Evolutionary conservation across 768 basidiomycete genomes (phyloP), one percentile per base, ranked within the genome.

Genomic region (Grammothele lineata): DNA sequence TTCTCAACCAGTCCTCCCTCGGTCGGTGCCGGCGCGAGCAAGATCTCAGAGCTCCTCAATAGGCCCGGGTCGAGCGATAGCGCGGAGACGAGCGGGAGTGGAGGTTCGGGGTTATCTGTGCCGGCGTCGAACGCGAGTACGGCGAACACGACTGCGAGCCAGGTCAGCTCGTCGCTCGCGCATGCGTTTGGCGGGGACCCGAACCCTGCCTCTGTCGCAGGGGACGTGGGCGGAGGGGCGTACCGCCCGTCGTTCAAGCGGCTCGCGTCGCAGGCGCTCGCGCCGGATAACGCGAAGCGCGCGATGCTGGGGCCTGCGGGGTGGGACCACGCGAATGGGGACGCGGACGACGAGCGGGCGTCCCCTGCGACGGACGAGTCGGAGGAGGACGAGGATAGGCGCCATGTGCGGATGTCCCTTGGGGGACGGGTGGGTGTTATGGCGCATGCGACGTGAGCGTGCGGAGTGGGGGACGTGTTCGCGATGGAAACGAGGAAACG

Each of bases 241-340:
- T 55, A 61, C 30, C 61, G 87, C 1, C 87, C 87, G 10, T 73
- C 80, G 23, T 87, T 86, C 59, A 90, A 90, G 70, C 70, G 87
- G 37, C 61, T 85, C 30, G 79, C 87, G 1, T 85, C 83, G 38
- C 83, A 85, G 66, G 83, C 83, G 9, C 64, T 89, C n/a, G 85
- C 73, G 1, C 82, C 83, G 2, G 66, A 66, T 27, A 71, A 71
- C 51, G 53, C 74, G 39, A 88, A 89, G 62, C 66, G 80, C 41
- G 70, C 70, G 43, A 57, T 72, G 58, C 62, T 80, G 37, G 58
- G 55, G 15, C 60, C 57, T 14, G 59, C 59, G n/a, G 59, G 65
- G 3, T 67, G 63, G 44, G 67, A 62, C 30, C 64, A 65, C 34
- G 58, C 55, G 17, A 60, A 58, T 12, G 60, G 53, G 27, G 60